Evolutionary conservation across 2,329 filamentous ascomycete species (phyloP), one percentile per base, ranked within the genome.

Genomic region (Pseudogymnoascus sp.): DNA sequence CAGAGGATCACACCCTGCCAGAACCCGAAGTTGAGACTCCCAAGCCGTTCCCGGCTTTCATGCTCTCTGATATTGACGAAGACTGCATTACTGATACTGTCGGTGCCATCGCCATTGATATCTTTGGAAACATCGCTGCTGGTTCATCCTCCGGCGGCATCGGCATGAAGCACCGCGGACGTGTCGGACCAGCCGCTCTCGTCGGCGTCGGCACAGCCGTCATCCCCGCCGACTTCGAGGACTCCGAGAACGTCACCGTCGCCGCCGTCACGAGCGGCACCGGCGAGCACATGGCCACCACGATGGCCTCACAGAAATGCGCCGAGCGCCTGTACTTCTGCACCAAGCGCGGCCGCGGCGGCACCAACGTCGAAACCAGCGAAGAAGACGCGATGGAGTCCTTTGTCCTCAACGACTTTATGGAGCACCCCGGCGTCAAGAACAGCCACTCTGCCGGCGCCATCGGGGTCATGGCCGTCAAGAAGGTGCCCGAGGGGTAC

Each of bases 81-180:
- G 82, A 88, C 69, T 81, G 75, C 25, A 82, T 99, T 67, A 95
- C 88, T 2, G 94, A 99, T 76, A 99, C 94, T 11, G 92, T 99
- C 63, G 94, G 95, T 47, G 94, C 92, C 28, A 96, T 99, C 70
- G 94, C 92, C 9, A 87, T 99, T 65, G 94, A 99, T 70, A 82
- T 83, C 58, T 84, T 82, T 67, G 94, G 94, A 14, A 87, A 88
- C 62, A 96, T 99, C 70, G 93, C 95, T 4, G 94, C 93, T 3
- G 94, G 89, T 14, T 96, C 94, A 1, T 99, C 94, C 1, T 99
- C 95, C 14, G 94, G 94, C 5, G 94, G 94, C 1, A 99, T 99
- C 71, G 93, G 94, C 28, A 97, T 99, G 93, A 99, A 99, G 72
- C 92, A 96, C 73, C 85, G 86, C 63, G 95, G 94, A 5, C 88